Evolutionary conservation across 2,329 filamentous ascomycete species (phyloP).

Genomic region (Apiospora hydei): DNA sequence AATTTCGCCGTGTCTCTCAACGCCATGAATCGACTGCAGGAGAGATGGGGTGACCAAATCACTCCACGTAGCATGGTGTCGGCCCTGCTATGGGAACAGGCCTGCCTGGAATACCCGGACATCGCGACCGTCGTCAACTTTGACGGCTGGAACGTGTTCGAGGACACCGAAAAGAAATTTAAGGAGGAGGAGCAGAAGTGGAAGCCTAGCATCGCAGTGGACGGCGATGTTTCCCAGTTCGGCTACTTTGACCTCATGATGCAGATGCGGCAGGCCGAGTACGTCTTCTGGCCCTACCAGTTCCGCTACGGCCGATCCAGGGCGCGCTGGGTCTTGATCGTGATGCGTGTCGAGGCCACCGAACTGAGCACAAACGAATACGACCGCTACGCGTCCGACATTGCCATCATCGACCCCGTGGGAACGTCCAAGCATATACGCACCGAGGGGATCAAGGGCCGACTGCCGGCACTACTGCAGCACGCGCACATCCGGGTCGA

Average conservation of each 20-base stretch:
- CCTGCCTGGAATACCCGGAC: slow-evolving; percentile 1
- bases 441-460: not conserved
- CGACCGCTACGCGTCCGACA: slow-evolving; percentile 11
- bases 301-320: not conserved
- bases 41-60: not conserved
- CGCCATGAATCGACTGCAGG: slow-evolving; percentile 24
- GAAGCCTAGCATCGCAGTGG: no score
- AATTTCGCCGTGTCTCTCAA: slow-evolving; percentile 12
- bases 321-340: slow-evolving; percentile 16
- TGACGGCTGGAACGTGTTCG: not conserved
- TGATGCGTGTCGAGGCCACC: slow-evolving; percentile 21
- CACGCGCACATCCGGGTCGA: not conserved
- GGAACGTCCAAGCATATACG: not conserved
- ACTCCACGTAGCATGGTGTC: slow-evolving; percentile 21
- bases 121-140: slow-evolving; percentile 24
- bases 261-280: slow-evolving; percentile 24
- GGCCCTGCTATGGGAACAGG: slow-evolving; percentile 24
- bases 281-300: slow-evolving; percentile 27
- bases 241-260: not conserved
- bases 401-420: slow-evolving; percentile 24
- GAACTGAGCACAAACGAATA: not conserved
- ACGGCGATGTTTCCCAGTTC: no score
- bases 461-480: not conserved
- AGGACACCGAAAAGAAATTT: not conserved
- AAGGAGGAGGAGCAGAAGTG: not conserved